phyloP scores from a whole-genome alignment of 306 rosid species.

The Prunus davidiana region DNA sequence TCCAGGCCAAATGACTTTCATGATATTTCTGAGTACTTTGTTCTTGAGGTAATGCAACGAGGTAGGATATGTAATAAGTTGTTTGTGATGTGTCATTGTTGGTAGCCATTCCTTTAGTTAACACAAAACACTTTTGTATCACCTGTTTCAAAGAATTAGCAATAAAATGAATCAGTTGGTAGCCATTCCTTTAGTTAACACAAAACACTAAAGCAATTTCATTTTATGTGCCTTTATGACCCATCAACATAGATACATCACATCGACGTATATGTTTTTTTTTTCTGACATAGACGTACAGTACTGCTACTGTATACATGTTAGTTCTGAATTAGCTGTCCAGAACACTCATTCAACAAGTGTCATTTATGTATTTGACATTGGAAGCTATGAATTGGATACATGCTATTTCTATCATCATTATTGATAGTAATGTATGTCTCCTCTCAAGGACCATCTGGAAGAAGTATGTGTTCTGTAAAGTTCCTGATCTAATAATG shows the following conservation, averaged over 20 bases:
- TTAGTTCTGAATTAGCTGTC: neutral
- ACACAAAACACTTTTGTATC: neutral
- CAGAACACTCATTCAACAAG: neutral
- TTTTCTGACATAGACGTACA: neutral
- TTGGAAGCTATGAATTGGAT: neutral
- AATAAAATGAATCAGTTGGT: neutral
- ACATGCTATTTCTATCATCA: neutral
- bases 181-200: neutral
- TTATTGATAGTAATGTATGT: neutral
- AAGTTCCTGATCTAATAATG: neutral
- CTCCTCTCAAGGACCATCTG: neutral
- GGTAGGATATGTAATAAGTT: constrained; percentile 83
- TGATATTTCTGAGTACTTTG: constrained; percentile 92
- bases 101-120: neutral
- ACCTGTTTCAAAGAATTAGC: neutral
- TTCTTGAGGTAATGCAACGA: constrained; percentile 99
- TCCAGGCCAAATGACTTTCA: constrained; percentile 97
- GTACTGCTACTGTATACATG: neutral
- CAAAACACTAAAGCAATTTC: neutral
- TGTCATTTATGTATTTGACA: neutral
- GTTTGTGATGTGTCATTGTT: constrained; percentile 28
- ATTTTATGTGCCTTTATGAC: neutral
- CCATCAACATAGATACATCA: neutral
- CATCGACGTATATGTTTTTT: neutral
- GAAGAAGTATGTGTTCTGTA: neutral